Evolutionary conservation across 73 alveolate species (phyloP).

Genomic region (Tetrahymena thermophila): DNA sequence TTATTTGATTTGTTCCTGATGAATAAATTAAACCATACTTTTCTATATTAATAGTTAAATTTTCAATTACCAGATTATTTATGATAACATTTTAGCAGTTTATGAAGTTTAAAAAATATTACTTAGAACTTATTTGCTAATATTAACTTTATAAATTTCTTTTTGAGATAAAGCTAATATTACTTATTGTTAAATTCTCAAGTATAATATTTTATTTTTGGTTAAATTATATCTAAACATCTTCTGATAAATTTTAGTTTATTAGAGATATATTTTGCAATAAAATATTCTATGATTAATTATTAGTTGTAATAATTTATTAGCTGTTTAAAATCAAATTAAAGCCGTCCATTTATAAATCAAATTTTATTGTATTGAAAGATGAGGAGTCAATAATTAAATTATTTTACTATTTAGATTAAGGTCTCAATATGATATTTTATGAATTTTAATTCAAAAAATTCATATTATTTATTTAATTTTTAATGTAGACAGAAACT

Average conservation of each 20-base stretch:
- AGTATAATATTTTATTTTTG: background rate
- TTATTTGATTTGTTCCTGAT: background rate
- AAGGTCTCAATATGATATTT: background rate
- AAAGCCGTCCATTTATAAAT: background rate
- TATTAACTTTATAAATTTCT: background rate
- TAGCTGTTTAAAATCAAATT: background rate
- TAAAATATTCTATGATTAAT: background rate
- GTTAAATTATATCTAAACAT: background rate
- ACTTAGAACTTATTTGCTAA: too few relatives aligned
- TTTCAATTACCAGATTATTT: too few relatives aligned
- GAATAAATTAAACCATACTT: too few relatives aligned
- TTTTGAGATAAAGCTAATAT: too few relatives aligned
- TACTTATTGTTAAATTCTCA: background rate
- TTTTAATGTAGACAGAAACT: background rate
- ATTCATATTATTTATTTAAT: background rate
- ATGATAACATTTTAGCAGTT: background rate
- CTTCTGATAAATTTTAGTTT: background rate
- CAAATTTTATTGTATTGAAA: background rate
- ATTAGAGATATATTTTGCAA: background rate
- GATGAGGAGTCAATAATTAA: background rate
- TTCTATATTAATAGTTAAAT: background rate
- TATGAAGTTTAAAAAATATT: too few relatives aligned
- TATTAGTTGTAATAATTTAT: background rate
- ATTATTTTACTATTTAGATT: background rate
- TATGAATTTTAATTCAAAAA: background rate